phyloP scores from a whole-genome alignment of 2,329 filamentous ascomycete genomes.

The Xylogone sp. region DNA sequence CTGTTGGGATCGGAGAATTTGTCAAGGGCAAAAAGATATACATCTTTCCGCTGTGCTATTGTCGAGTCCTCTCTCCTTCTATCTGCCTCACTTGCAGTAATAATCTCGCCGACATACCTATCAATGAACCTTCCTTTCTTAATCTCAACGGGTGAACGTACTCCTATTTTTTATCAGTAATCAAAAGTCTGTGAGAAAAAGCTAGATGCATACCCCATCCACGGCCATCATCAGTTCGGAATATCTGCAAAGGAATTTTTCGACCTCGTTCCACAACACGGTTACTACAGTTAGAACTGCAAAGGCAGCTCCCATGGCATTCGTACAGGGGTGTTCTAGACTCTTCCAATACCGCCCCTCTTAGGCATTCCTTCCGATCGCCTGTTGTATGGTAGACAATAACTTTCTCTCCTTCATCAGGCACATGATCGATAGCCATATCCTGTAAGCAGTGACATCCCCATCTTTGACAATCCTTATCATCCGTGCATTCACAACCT shows the following conservation, averaged over 20 bases:
- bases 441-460: constrained; percentile 64
- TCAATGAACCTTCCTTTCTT: constrained; percentile 75
- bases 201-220: constrained; percentile 63
- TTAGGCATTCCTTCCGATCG: constrained; percentile 46
- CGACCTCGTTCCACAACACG: constrained; percentile 73
- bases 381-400: constrained; percentile 58
- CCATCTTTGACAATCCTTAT: constrained; percentile 62
- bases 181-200: background rate
- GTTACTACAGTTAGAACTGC: constrained; percentile 63
- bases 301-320: constrained; percentile 70
- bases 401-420: constrained; percentile 8
- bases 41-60: constrained; percentile 61
- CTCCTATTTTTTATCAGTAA: constrained; percentile 38
- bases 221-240: constrained; percentile 62
- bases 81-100: constrained; percentile 61
- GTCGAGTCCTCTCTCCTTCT: constrained; percentile 55
- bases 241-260: constrained; percentile 69
- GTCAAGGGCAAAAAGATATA: constrained; percentile 78
- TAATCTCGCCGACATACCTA: constrained; percentile 70
- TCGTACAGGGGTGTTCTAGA: constrained; percentile 70
- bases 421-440: constrained; percentile 47
- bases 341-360: constrained; percentile 43
- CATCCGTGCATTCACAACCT: constrained; percentile 64
- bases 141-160: constrained; percentile 62
- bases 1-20: constrained; percentile 65